Conservation (phyloP, 148 eudicot genomes). For the Chenopodium berlandieri region DNA sequence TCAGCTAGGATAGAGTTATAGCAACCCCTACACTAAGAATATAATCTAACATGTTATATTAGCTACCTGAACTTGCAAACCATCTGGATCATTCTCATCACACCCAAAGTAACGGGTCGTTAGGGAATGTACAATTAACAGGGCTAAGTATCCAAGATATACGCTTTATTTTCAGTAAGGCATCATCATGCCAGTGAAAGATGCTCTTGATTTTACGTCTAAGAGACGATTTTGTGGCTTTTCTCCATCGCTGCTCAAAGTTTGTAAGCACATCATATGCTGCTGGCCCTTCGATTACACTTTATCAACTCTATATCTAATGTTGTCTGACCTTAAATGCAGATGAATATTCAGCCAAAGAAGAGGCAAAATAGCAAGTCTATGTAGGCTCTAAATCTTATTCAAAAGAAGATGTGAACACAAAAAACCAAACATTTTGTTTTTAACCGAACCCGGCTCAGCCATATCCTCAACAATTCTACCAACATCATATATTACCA, state of each 20-base stretch:
- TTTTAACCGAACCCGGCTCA: too few species aligned
- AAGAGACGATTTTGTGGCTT: constrained; percentile 73
- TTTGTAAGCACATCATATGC: constrained; percentile 92
- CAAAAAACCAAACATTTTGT: too few species aligned
- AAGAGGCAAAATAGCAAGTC: too few species aligned
- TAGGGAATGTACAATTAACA: constrained; percentile 34
- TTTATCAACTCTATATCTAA: too few species aligned
- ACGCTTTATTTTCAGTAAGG: constrained; percentile 67
- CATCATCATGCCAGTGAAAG: constrained; percentile 82
- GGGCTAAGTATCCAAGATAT: constrained; percentile 94
- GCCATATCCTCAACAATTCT: too few species aligned
- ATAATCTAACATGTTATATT: background rate
- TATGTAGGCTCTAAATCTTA: too few species aligned
- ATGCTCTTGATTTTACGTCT: constrained; percentile 52
- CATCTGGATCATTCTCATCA: constrained; percentile 62
- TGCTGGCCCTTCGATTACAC: constrained; percentile 81
- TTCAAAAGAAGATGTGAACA: too few species aligned
- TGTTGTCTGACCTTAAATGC: too few species aligned
- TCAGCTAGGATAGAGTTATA: background rate
- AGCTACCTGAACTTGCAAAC: constrained; percentile 91
- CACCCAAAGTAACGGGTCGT: constrained; percentile 60
- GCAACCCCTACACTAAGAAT: too few species aligned
- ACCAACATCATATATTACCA: too few species aligned
- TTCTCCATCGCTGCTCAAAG: constrained; percentile 94
- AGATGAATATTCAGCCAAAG: too few species aligned